Evolutionary conservation across 2,329 filamentous ascomycete species (phyloP), one percentile per base, ranked within the genome.

Genomic region (Capronia epimyces): DNA sequence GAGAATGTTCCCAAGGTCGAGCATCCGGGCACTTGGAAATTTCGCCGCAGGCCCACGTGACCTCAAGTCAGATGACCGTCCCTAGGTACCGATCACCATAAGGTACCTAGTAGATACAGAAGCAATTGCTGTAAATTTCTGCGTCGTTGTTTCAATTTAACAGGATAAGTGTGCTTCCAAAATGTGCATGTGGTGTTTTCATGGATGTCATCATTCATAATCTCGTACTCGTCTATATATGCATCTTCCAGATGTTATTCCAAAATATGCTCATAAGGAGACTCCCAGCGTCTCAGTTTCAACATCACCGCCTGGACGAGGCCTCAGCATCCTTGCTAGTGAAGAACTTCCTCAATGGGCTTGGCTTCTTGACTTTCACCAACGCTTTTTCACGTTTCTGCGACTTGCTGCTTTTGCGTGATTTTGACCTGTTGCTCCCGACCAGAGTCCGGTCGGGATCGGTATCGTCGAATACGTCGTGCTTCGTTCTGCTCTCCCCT

Each of bases 331-430:
- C 47, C 31, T 37, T 58, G 37, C 45, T 53, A 8, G 20, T 34
- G 44, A 65, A 58, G 50, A 64, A 59, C 44, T 57, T 47, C 24
- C 60, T 51, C 52, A 62, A 46, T 12, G 61, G 55, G 52, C 69
- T 72, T 10, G 69, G 66, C 15, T 67, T 69, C 57, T 70, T 70
- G 24, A 58, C 50, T 42, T 59, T 61, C 24, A 61, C 48, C n/a
- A 60, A 18, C 5, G 47, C 52, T 43, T 58, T 60, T 24, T 60
- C 58, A 39, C 44, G 50, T 25, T 49, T 53, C 34, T 53, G 46
- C 6, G 49, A 50, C 31, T 47, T 57, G 41, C 54, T 57, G 40
- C 43, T 50, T 24, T 34, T 52, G 27, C 50, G 53, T 13, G 56
- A 51, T 40, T 46, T 56, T 1, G 51, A 46, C 24, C 43, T 53